phyloP scores from a whole-genome alignment of 1,284 basidiomycete genomes.

The Waitea zeae region DNA sequence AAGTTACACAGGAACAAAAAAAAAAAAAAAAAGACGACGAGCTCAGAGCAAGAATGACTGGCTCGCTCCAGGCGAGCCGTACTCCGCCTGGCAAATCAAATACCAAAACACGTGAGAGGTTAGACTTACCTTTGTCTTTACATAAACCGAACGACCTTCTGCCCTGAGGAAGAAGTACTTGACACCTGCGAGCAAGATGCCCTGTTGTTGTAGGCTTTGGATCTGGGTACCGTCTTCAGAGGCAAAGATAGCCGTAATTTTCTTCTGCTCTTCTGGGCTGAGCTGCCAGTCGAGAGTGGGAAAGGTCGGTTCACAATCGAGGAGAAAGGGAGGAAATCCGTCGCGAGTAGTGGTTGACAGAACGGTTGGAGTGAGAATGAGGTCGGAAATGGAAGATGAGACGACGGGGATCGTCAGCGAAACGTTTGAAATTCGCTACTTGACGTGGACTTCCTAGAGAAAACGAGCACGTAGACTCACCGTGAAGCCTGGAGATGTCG shows the following conservation, averaged over 20 bases:
- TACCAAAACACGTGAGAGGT: conserved; percentile 2
- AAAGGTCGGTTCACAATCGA: neutral
- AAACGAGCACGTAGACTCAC: too few relatives aligned
- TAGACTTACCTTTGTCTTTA: conserved; percentile 62
- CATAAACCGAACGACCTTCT: conserved; percentile 49
- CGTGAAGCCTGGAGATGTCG: conserved; percentile 51
- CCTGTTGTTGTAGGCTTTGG: too few relatives aligned
- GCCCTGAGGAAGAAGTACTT: conserved; percentile 73
- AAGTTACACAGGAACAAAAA: neutral
- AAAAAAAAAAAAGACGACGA: too few relatives aligned
- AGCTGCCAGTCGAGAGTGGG: conserved; percentile 44
- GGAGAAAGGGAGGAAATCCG: conserved; percentile 1
- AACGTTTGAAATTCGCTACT: too few relatives aligned
- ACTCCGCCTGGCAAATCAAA: too few relatives aligned
- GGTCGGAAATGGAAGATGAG: too few relatives aligned
- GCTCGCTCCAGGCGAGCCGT: too few relatives aligned
- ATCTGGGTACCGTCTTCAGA: too few relatives aligned
- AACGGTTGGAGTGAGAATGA: too few relatives aligned
- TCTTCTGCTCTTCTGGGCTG: conserved; percentile 58
- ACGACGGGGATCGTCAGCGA: too few relatives aligned
- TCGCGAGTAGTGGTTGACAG: conserved; percentile 2
- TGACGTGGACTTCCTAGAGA: too few relatives aligned
- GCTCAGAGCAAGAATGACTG: too few relatives aligned
- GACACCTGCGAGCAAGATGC: conserved; percentile 49
- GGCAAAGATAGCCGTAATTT: conserved; percentile 38